Conservation (phyloP, 2,329 filamentous ascomycete genomes). For the Sphaceloma murrayae region DNA sequence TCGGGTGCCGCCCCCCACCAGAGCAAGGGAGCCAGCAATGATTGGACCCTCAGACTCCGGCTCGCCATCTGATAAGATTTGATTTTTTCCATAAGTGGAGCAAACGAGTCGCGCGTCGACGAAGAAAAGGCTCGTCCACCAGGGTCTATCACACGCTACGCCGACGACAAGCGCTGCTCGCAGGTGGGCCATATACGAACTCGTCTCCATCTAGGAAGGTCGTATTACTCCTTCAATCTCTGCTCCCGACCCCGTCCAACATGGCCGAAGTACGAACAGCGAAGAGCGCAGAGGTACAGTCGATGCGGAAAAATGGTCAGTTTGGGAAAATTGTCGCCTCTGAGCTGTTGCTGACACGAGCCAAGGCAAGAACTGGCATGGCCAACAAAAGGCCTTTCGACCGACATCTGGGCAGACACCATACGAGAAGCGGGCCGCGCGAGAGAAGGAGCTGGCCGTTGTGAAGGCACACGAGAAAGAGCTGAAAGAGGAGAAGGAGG, state of each 20-base stretch:
- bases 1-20: not conserved
- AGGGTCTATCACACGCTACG: not conserved
- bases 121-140: not conserved
- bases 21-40: not conserved
- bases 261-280: slow-evolving; percentile 24
- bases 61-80: slow-evolving; percentile 13
- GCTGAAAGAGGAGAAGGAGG: slow-evolving; percentile 91
- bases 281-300: slow-evolving; percentile 32
- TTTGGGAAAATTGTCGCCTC: slow-evolving; percentile 9
- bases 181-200: not conserved
- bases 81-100: too few species aligned
- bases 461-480: slow-evolving; percentile 90
- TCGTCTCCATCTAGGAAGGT: too few species aligned
- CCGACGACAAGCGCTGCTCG: not conserved
- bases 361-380: slow-evolving; percentile 98
- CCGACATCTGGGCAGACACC: slow-evolving; percentile 67
- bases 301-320: slow-evolving; percentile 78
- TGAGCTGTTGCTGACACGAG: too few species aligned
- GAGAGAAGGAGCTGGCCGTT: slow-evolving; percentile 59
- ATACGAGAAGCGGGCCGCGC: slow-evolving; percentile 65
- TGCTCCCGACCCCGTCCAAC: too few species aligned
- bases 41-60: slow-evolving; percentile 4
- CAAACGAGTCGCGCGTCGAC: not conserved
- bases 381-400: slow-evolving; percentile 72
- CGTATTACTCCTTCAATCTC: too few species aligned